Base-by-base conservation (phyloP, 306 rosid genomes). In the Gastrolobium bilobum region DNA sequence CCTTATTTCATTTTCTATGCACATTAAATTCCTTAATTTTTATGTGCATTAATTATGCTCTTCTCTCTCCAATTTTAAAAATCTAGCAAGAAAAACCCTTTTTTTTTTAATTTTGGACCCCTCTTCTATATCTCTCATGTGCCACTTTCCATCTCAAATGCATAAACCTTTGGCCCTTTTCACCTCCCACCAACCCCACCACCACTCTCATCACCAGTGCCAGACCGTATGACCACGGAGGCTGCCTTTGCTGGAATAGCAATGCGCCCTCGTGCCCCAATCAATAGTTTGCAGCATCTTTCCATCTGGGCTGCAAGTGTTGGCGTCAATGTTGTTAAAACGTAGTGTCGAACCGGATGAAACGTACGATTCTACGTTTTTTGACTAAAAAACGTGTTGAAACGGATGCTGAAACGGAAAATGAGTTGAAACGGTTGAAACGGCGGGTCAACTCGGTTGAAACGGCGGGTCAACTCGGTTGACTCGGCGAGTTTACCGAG, bases 1-100 rank as follows among this genome's bases (percentile, higher is more conserved):
- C 60, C 52, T 20, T 43, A 73, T 74, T 44, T 59, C 15, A 20
- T 46, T 63, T 20, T 38, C 47, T 48, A 20, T 48, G 62, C 60
- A 15, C 10, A 46, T 34, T 61, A 56, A 61, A 35, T 50, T 63
- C 52, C 73, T 30, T 37, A 48, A 53, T 31, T 11, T 50, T 10
- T 57, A 44, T 8, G 31, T 48, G 67, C 50, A 38, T 47, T 30
- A 47, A 34, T 63, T 44, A 6, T 61, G 4, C n/a, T 6, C 56
- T 47, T 44, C 53, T 66, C 42, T 68, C 39, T 20, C 38, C 6
- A 58, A 26, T 3, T 39, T n/a, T 31, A 5, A 39, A 39, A 38
- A 8, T 20, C 50, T 72, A 54, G 47, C 37, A 2, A 11, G 3
- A 30, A 54, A 53, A 70, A 33, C 46, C 15, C 30, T 8, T 15